Base-by-base conservation (phyloP, 2,329 filamentous ascomycete species). In the Keithomyces neogunnii region DNA sequence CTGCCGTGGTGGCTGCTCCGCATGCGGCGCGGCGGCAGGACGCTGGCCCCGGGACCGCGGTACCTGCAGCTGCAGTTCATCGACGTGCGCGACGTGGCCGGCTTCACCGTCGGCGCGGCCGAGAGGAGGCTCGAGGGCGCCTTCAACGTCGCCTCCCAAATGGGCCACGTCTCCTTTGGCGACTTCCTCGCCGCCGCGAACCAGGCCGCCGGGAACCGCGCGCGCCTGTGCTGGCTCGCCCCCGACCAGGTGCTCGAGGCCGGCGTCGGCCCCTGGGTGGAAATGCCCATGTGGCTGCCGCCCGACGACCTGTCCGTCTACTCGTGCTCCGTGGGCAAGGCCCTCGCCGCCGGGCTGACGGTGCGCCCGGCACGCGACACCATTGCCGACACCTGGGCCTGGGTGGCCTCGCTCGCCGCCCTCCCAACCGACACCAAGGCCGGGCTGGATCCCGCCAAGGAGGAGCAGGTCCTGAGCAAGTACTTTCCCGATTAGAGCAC, bases 351-450 rank as follows among this genome's bases (percentile, higher is more conserved):
- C 5, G 52, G 50, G 4, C 28, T 56, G 7, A 50, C 36, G 29
- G 30, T 54, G 5, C 54, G 54, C 9, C 45, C 52, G 1, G 45
- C 50, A 8, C 28, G 32, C 6, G 49, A 54, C 1, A 54, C 50
- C 2, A 49, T 54, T 9, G 11, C 35, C 3, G 54, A 56, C 40
- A 56, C 54, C 5, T 56, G 54, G 54, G 42, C 33, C 8, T 56
- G 50, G 47, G 33, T 51, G 36, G 44, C 47, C 26, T 28, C 29
- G 13, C 28, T 30, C 36, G 38, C 10, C 32, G 32, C 33, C 13
- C 19, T 29, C 13, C 45, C 45, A 13, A 19, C 13, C 32, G 8
- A 10, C 31, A 13, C 11, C 7, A 30, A 9, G 42, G n/a, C 38
- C 26, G 19, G 33, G 4, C 35, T 50, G 40, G 42, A 50, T 30